Conservation (phyloP, 208 protist genomes). For the Leishmania braziliensis region DNA sequence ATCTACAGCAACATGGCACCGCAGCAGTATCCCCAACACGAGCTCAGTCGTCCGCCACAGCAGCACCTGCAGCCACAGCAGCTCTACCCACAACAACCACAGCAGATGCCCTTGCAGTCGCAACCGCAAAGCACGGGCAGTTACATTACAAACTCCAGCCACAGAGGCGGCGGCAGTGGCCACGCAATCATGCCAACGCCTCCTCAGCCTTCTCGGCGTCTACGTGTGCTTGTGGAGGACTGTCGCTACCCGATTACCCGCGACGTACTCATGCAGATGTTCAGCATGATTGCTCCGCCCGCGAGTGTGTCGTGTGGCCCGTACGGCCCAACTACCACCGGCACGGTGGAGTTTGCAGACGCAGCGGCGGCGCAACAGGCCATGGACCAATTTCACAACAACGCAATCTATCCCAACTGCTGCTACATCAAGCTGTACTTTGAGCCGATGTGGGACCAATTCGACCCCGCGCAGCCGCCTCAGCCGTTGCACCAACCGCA, state of each 20-base stretch:
- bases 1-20: background rate
- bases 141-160: background rate
- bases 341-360: slow-evolving; percentile 76
- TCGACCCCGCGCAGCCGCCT: slow-evolving; percentile 6
- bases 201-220: slow-evolving; percentile 29
- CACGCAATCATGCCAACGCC: slow-evolving; percentile 23
- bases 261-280: slow-evolving; percentile 77
- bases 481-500: background rate
- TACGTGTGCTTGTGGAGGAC: slow-evolving; percentile 80
- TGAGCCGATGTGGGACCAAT: slow-evolving; percentile 35
- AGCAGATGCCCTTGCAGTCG: slow-evolving; percentile 4
- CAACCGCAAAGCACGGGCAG: background rate
- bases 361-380: slow-evolving; percentile 55
- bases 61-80: background rate
- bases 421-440: slow-evolving; percentile 76
- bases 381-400: slow-evolving; percentile 72
- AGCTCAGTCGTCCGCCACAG: background rate
- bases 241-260: slow-evolving; percentile 86
- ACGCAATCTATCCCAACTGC: slow-evolving; percentile 84
- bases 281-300: slow-evolving; percentile 71
- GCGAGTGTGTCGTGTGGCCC: slow-evolving; percentile 67
- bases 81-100: background rate
- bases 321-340: slow-evolving; percentile 61
- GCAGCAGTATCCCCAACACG: slow-evolving; percentile 4
- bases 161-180: slow-evolving; percentile 12